These are phyloP conservation scores for Polymyxa betae DNA, from an alignment of 208 protist genomes.

Conservation along the genomic window DNA sequence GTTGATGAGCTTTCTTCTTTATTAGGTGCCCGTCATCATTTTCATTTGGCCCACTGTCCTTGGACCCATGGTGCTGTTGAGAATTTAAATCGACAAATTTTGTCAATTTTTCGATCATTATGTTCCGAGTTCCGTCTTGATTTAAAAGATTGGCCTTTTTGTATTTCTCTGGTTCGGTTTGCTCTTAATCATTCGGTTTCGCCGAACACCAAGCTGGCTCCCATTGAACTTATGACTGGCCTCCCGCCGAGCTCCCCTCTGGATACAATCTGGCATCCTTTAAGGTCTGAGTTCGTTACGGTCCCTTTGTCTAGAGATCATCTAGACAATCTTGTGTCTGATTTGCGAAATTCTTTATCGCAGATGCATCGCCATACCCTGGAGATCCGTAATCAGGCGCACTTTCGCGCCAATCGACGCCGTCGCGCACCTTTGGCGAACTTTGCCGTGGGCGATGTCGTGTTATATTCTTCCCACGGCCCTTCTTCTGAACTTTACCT, in stretches of 20 bases:
- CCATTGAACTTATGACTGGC: not conserved
- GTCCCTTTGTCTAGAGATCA: not conserved
- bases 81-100: not conserved
- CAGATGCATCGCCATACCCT: too few relatives aligned
- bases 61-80: constrained; percentile 36
- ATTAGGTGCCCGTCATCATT: not conserved
- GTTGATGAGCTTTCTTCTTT: not conserved
- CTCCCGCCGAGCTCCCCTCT: not conserved
- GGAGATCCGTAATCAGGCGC: not conserved
- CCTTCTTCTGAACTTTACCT: not conserved
- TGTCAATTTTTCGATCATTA: not conserved
- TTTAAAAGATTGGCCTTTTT: not conserved
- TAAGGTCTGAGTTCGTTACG: too few relatives aligned
- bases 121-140: not conserved
- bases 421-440: not conserved
- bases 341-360: too few relatives aligned
- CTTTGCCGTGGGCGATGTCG: not conserved
- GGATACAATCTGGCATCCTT: not conserved
- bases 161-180: not conserved
- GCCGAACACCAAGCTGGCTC: not conserved
- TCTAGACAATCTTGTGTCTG: too few relatives aligned
- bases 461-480: not conserved
- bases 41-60: not conserved
- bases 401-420: not conserved
- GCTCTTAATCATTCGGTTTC: not conserved